Evolutionary conservation across 768 basidiomycete species (phyloP).

Genomic region (Kwoniella sp.): DNA sequence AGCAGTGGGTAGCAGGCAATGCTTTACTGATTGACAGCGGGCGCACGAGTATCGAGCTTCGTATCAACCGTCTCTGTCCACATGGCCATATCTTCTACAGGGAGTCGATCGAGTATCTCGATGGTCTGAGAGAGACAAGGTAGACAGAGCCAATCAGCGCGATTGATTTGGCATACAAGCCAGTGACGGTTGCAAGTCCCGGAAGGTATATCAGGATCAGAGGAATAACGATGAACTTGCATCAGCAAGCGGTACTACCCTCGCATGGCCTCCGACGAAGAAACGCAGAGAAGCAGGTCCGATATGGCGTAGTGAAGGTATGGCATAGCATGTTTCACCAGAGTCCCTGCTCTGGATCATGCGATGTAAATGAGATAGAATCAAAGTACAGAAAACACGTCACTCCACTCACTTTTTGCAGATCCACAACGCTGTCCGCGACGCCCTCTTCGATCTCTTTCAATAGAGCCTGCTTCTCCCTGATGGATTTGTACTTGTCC

Average conservation of each 20-base stretch:
- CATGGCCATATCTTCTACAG: conserved; percentile 22
- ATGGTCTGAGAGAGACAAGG: conserved; percentile 5
- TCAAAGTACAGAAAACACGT: not conserved
- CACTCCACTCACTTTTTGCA: conserved; percentile 44
- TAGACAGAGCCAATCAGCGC: not conserved
- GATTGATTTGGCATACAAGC: too few relatives aligned
- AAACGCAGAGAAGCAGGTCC: not conserved
- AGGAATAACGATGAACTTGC: too few relatives aligned
- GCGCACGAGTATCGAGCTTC: conserved; percentile 21
- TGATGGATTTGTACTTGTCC: conserved; percentile 31
- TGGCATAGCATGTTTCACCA: too few relatives aligned
- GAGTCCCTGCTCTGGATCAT: too few relatives aligned
- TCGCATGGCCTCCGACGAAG: not conserved
- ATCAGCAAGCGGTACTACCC: too few relatives aligned
- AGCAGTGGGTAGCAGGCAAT: too few relatives aligned
- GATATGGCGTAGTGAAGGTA: not conserved
- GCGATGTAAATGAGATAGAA: too few relatives aligned
- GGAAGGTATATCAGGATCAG: too few relatives aligned
- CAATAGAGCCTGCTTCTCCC: conserved; percentile 35
- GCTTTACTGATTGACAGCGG: not conserved
- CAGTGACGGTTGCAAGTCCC: too few relatives aligned
- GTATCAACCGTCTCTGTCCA: conserved; percentile 24
- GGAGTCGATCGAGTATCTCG: conserved; percentile 19
- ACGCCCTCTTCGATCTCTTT: conserved; percentile 35
- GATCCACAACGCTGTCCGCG: conserved; percentile 39